Percentiles rank a stretch among this genome's conserved stretches.
phyloP scores from a whole-genome alignment of 257 asterid genomes.

The Orobanche coerulescens region DNA sequence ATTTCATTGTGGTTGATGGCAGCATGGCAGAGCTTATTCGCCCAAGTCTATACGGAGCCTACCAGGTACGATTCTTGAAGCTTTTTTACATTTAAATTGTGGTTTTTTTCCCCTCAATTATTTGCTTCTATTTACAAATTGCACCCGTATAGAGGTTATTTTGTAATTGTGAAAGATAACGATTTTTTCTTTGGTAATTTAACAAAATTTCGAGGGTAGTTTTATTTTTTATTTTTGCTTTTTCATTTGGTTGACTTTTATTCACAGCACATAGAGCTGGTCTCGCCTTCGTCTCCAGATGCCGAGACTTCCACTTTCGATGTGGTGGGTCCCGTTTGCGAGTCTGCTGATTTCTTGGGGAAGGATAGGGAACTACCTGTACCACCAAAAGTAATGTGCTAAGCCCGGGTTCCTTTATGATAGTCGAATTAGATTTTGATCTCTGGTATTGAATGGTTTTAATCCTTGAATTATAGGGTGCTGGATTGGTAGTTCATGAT shows the following conservation, averaged over 20 bases:
- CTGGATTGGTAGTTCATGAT: constrained; percentile 92
- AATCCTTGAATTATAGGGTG: constrained; percentile 45
- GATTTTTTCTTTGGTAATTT: too few species aligned
- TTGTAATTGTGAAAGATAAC: too few species aligned
- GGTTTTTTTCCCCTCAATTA: too few species aligned
- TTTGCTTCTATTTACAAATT: too few species aligned
- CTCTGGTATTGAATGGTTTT: constrained; percentile 9
- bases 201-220: not conserved
- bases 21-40: constrained; percentile 98
- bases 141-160: too few species aligned
- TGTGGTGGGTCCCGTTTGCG: constrained; percentile 93
- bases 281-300: constrained; percentile 58
- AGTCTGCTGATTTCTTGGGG: constrained; percentile 96
- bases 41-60: constrained; percentile 86
- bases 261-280: constrained; percentile 89
- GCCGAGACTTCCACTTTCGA: constrained; percentile 64
- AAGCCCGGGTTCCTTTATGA: not conserved
- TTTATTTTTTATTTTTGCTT: not conserved
- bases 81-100: too few species aligned
- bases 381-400: constrained; percentile 50
- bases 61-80: constrained; percentile 67
- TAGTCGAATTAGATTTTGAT: not conserved
- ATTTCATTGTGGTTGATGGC: constrained; percentile 87
- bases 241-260: constrained; percentile 11
- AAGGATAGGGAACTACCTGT: constrained; percentile 82